phyloP scores from a whole-genome alignment of 306 rosid genomes.

The Ormosia emarginata region DNA sequence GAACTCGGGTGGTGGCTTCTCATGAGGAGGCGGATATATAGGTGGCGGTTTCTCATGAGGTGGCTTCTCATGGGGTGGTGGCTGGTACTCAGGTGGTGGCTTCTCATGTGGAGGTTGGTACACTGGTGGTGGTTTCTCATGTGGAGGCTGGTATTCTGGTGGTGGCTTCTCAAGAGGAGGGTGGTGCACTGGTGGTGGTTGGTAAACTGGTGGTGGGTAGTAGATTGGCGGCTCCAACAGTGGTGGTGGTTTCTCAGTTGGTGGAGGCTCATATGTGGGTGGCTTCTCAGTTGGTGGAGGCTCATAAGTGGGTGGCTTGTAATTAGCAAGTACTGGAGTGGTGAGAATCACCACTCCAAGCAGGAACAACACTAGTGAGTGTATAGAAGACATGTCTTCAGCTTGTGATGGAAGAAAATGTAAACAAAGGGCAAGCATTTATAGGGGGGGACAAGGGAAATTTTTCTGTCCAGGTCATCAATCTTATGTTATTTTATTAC shows the following conservation, averaged over 20 bases:
- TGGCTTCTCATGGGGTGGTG: slow-evolving; percentile 14
- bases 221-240: not conserved
- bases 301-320: slow-evolving; percentile 6
- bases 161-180: not conserved
- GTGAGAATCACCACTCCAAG: slow-evolving; percentile 26
- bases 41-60: not conserved
- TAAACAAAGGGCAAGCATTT: not conserved
- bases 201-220: not conserved
- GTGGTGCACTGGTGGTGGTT: not conserved
- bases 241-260: not conserved
- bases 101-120: not conserved
- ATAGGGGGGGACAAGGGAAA: not conserved
- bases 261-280: slow-evolving; percentile 5
- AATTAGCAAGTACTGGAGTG: slow-evolving; percentile 18
- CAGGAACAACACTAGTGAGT: slow-evolving; percentile 12
- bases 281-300: slow-evolving; percentile 24
- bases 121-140: not conserved
- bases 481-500: not conserved
- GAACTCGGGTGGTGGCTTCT: not conserved
- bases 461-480: not conserved
- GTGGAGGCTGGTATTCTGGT: not conserved
- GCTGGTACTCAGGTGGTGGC: not conserved
- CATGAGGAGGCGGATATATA: not conserved
- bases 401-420: not conserved
- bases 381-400: slow-evolving; percentile 7